These are phyloP conservation scores for Ulmus americana DNA, from an alignment of 331 rosid species.

Conservation along the genomic window DNA sequence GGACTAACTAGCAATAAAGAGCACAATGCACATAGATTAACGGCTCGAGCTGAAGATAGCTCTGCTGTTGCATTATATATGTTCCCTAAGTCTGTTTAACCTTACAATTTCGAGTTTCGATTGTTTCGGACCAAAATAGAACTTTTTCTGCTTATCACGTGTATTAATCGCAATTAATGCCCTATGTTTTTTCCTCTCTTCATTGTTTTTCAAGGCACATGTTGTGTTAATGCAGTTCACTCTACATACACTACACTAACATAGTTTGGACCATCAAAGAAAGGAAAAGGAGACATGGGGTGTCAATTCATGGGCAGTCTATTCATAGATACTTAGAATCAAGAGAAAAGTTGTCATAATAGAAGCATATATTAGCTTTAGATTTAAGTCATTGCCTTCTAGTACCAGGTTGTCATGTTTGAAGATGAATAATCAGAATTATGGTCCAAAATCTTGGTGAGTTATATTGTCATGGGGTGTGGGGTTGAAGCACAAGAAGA, in stretches of 20 bases:
- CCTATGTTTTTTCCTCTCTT: neutral
- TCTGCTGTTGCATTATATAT: conserved; percentile 16
- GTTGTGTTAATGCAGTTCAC: neutral
- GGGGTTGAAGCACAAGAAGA: conserved; percentile 9
- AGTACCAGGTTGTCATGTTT: conserved; percentile 33
- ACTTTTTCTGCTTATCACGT: neutral
- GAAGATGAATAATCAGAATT: conserved; percentile 16
- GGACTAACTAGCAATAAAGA: conserved; percentile 1
- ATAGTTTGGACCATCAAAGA: neutral
- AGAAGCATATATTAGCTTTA: conserved; percentile 3
- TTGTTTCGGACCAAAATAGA: neutral
- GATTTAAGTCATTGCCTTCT: conserved; percentile 19
- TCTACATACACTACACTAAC: neutral
- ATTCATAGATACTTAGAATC: conserved; percentile 2
- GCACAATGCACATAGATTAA: conserved; percentile 9
- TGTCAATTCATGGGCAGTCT: neutral
- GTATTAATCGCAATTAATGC: neutral
- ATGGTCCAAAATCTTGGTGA: conserved; percentile 21
- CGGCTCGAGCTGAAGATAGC: conserved; percentile 33
- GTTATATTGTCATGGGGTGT: neutral
- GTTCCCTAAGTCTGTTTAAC: neutral
- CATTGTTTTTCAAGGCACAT: conserved; percentile 4
- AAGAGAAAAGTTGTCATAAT: conserved; percentile 8
- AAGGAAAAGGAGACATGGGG: neutral
- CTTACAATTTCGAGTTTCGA: neutral